Evolutionary conservation across 2,329 filamentous ascomycete genomes (phyloP).

Genomic region (Biscogniauxia marginata): DNA sequence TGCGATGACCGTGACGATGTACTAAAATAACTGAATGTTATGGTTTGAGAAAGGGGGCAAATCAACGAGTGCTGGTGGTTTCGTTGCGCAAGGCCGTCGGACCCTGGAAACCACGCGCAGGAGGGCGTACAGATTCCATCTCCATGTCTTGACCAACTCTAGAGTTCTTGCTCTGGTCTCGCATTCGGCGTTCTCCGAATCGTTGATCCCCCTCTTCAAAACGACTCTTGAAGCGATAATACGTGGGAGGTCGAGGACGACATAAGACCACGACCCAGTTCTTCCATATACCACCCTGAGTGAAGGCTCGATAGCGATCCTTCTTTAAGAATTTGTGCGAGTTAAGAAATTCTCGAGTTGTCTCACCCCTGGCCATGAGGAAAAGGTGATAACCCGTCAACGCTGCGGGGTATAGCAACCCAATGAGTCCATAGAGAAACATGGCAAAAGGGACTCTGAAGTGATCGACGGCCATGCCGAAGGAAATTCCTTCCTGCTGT

Average conservation of each 20-base stretch:
- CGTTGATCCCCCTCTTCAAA: conserved; percentile 84
- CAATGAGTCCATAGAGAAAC: conserved; percentile 77
- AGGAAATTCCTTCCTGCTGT: conserved; percentile 61
- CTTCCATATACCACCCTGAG: conserved; percentile 68
- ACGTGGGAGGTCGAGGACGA: conserved; percentile 82
- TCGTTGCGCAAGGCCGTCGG: conserved; percentile 43
- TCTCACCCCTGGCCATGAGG: conserved; percentile 87
- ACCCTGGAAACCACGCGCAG: conserved; percentile 51
- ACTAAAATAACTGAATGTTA: background rate
- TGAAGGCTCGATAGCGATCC: conserved; percentile 89
- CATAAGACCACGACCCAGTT: conserved; percentile 83
- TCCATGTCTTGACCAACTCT: conserved; percentile 61
- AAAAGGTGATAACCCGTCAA: conserved; percentile 89
- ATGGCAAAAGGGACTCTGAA: conserved; percentile 85
- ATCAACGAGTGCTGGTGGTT: conserved; percentile 18
- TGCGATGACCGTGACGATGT: background rate
- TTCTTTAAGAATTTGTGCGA: conserved; percentile 92
- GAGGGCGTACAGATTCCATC: conserved; percentile 64
- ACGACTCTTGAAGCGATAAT: conserved; percentile 78
- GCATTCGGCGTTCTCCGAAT: conserved; percentile 60
- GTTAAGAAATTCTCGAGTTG: conserved; percentile 93
- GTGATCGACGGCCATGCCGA: conserved; percentile 64
- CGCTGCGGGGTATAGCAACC: conserved; percentile 76
- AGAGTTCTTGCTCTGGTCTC: conserved; percentile 48
- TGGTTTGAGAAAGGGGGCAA: background rate